Evolutionary conservation across 345 rosid species (phyloP).

Genomic region (Citrus australasica): DNA sequence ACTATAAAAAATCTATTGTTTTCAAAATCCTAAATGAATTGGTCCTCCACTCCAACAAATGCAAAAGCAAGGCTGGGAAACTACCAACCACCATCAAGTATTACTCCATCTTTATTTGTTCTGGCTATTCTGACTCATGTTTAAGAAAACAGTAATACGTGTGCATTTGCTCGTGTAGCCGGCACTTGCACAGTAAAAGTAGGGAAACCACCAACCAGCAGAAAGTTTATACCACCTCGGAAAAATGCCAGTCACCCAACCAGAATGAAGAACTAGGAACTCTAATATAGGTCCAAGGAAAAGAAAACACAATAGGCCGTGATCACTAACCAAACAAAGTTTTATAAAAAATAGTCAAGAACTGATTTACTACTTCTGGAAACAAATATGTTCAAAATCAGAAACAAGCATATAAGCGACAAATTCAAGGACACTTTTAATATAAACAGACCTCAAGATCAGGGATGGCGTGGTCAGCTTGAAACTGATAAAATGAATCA

Average conservation of each 20-base stretch:
- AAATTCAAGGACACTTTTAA: background rate
- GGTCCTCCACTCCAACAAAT: background rate
- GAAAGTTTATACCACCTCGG: background rate
- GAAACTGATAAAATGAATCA: slow-evolving; percentile 96
- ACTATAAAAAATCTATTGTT: background rate
- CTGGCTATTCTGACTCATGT: background rate
- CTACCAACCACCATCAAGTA: background rate
- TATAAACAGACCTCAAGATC: slow-evolving; percentile 63
- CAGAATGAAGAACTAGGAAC: background rate
- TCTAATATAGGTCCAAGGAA: background rate
- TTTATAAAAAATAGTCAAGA: background rate
- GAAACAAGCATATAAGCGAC: background rate
- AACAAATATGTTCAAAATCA: background rate
- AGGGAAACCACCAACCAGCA: background rate
- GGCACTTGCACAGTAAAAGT: background rate
- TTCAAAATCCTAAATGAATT: background rate
- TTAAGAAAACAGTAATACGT: background rate
- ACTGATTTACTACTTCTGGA: background rate
- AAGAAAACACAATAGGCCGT: background rate
- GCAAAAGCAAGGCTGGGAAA: background rate
- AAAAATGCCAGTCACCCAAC: background rate
- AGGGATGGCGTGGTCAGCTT: slow-evolving; percentile 91
- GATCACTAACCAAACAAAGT: background rate
- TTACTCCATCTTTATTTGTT: background rate
- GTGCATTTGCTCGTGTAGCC: background rate